Evolutionary conservation across 148 eudicot genomes (phyloP).

Genomic region (Hydrangea macrophylla): DNA sequence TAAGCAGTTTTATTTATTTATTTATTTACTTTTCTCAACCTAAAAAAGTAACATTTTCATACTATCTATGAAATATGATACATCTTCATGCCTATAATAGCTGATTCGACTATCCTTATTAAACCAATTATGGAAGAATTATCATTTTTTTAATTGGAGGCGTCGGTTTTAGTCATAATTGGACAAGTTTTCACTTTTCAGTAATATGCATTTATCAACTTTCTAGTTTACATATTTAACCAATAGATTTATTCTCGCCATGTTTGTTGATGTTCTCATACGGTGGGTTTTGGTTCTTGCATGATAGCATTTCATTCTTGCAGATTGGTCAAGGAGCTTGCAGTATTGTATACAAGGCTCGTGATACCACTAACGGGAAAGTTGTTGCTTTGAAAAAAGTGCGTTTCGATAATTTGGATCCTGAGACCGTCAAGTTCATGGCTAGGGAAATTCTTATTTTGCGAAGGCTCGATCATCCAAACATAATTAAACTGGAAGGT

Average conservation of each 20-base stretch:
- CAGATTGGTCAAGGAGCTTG: constrained; percentile 99
- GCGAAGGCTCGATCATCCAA: constrained; percentile 88
- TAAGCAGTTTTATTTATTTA: no score
- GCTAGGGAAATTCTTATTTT: constrained; percentile 82
- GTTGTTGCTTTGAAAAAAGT: constrained; percentile 85
- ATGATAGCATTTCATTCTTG: constrained; percentile 28
- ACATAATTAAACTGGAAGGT: constrained; percentile 78
- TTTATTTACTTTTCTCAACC: no score
- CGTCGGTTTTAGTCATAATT: no score
- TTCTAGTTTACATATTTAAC: no score
- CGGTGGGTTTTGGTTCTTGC: constrained; percentile 21
- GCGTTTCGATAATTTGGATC: constrained; percentile 75
- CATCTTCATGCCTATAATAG: no score
- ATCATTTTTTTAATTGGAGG: not conserved
- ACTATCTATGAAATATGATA: no score
- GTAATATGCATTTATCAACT: not conserved
- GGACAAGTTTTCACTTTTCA: not conserved
- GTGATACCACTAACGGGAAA: constrained; percentile 53
- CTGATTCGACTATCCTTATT: not conserved
- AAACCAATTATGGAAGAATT: not conserved
- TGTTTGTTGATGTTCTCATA: constrained; percentile 1
- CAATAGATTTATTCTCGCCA: not conserved
- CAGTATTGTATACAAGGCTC: constrained; percentile 90
- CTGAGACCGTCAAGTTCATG: constrained; percentile 86
- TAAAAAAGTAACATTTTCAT: no score